Percentiles rank a stretch among this genome's conserved stretches.
Evolutionary conservation across 345 rosid genomes (phyloP).

Genomic region (Populus alba): DNA sequence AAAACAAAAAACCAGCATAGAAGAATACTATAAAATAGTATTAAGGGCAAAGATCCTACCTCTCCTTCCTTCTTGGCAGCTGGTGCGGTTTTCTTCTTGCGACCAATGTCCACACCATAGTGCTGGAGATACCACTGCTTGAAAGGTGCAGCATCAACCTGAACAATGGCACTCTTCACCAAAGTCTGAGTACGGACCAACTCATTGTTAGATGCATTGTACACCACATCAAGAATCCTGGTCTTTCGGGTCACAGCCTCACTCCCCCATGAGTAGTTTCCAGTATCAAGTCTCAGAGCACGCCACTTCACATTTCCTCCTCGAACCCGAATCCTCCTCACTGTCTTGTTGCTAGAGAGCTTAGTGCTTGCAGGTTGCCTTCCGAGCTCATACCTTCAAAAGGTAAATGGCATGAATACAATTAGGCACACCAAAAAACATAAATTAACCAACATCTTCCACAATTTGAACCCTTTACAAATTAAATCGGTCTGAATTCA

Average conservation of each 20-base stretch:
- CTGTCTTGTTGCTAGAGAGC: slow-evolving; percentile 33
- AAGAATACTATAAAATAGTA: neutral
- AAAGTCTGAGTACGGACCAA: slow-evolving; percentile 32
- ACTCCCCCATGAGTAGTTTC: slow-evolving; percentile 35
- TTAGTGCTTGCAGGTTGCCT: slow-evolving; percentile 32
- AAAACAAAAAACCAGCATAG: neutral
- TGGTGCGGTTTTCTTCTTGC: slow-evolving; percentile 23
- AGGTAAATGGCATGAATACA: neutral
- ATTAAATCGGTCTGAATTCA: neutral
- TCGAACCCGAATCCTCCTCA: slow-evolving; percentile 30
- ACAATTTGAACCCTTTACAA: too few species aligned
- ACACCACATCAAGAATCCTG: slow-evolving; percentile 31
- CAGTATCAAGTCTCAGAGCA: slow-evolving; percentile 34
- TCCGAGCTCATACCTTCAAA: slow-evolving; percentile 29
- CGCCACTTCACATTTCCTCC: slow-evolving; percentile 37
- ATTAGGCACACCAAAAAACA: neutral
- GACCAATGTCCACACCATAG: slow-evolving; percentile 31
- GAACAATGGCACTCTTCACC: slow-evolving; percentile 30
- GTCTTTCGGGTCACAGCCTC: slow-evolving; percentile 34
- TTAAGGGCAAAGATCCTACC: neutral
- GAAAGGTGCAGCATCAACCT: slow-evolving; percentile 35
- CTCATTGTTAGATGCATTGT: slow-evolving; percentile 34
- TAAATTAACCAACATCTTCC: neutral
- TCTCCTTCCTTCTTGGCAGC: slow-evolving; percentile 31
- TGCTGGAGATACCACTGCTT: slow-evolving; percentile 36